A percentile compares a stretch with the other conserved stretches of the same genome.
Conservation (phyloP, 169 alveolate genomes). For the Cryptosporidium canis region DNA sequence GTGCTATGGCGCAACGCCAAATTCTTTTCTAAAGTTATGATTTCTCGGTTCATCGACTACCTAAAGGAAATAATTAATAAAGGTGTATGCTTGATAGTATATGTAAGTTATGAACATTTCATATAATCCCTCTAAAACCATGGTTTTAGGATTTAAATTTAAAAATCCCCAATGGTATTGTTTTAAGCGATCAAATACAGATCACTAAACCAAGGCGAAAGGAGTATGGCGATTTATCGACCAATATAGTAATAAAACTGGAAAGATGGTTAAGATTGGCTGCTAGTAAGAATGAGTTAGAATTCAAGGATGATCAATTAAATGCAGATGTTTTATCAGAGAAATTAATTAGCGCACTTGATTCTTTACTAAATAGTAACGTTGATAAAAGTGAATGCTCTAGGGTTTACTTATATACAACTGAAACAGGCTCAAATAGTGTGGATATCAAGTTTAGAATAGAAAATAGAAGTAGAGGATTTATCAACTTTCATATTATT, state of each 20-base stretch:
- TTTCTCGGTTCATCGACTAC: neutral
- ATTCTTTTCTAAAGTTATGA: neutral
- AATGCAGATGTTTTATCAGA: neutral
- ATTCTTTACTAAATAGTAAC: neutral
- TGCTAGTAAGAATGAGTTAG: neutral
- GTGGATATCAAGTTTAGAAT: neutral
- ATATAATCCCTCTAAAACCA: neutral
- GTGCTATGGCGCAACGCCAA: neutral
- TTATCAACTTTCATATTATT: conserved; percentile 6
- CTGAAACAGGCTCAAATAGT: neutral
- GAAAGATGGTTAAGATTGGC: conserved; percentile 21
- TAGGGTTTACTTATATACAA: neutral
- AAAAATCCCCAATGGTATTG: neutral
- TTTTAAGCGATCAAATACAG: neutral
- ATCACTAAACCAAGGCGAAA: neutral
- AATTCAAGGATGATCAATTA: neutral
- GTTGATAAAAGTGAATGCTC: neutral
- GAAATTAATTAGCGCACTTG: neutral
- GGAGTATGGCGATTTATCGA: conserved; percentile 27
- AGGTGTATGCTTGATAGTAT: neutral
- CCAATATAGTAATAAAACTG: conserved; percentile 19
- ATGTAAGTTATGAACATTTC: neutral
- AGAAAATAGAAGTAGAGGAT: conserved; percentile 34
- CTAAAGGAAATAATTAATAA: neutral
- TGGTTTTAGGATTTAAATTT: conserved; percentile 18